Evolutionary conservation across 108 stramenopile species (phyloP).

Genomic region (Parmales sp.): DNA sequence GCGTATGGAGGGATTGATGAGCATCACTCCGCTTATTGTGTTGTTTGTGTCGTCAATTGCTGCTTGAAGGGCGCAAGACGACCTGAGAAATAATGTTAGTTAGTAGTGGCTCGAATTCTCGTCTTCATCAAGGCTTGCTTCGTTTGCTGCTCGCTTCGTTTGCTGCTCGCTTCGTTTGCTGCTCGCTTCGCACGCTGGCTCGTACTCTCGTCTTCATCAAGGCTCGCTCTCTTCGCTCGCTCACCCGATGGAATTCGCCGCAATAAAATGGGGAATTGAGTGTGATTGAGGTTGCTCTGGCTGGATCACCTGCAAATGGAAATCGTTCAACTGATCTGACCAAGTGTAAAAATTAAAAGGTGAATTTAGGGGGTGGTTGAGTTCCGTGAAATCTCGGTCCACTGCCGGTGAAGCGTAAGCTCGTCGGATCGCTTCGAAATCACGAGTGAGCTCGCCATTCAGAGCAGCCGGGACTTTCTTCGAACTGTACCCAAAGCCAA

Average conservation of each 20-base stretch:
- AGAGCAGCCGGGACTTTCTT: slow-evolving; percentile 20
- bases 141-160: background rate
- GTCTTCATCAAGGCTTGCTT: slow-evolving; percentile 5
- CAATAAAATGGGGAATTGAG: too few relatives aligned
- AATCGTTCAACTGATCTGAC: slow-evolving; percentile 22
- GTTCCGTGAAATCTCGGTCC: background rate
- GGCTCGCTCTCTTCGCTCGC: too few relatives aligned
- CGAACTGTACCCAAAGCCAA: slow-evolving; percentile 29
- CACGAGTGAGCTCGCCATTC: background rate
- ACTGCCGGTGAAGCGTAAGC: background rate
- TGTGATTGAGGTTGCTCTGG: too few relatives aligned
- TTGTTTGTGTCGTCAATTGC: slow-evolving; percentile 62
- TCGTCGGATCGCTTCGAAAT: background rate
- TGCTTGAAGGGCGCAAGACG: slow-evolving; percentile 69
- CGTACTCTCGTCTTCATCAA: too few relatives aligned
- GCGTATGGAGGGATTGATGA: slow-evolving; percentile 74
- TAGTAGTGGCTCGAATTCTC: slow-evolving; percentile 51
- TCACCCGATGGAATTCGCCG: too few relatives aligned
- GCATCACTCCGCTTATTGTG: slow-evolving; percentile 52
- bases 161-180: too few relatives aligned
- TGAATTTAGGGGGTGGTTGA: background rate
- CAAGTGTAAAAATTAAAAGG: slow-evolving; percentile 37
- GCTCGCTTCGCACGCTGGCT: too few relatives aligned
- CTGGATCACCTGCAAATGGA: slow-evolving; percentile 7
- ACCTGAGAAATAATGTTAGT: slow-evolving; percentile 88